Evolutionary conservation across 2,329 filamentous ascomycete species (phyloP), one percentile per base, ranked within the genome.

Genomic region (Didymellaceae sp.): DNA sequence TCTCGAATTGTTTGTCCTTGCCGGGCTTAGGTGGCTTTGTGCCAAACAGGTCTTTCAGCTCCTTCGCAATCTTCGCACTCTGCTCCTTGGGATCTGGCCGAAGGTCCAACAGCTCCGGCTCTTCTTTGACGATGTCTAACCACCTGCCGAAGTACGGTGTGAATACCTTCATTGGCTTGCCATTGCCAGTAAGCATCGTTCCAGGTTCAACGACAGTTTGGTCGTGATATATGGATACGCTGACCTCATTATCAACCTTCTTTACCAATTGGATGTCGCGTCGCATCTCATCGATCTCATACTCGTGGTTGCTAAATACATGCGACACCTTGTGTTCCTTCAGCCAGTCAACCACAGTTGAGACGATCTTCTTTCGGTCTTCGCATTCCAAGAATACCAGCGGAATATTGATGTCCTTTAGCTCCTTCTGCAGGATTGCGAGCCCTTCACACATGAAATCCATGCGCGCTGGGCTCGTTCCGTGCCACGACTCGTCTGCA

Each of bases 111-210:
- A 80, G 67, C 24, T 67, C 63, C 0, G 77, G 75, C 25, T 78
- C 64, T 1, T 67, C 54, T 45, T 76, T 77, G 22, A 79, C 65
- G 17, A 75, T 68, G 5, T 61, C 64, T 1, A 81, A 68, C 79
- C 79, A 82, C 0, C 67, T 64, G 43, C 72, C 74, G 54, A 80
- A 77, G 50, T 80, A 82, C 0, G 78, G 79, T 0, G 77, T 79
- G 64, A 81, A 82, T 9, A 81, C 77, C 48, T 81, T 80, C 69
- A 77, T 77, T 0, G 79, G 78, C 24, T 72, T 77, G 4, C 77
- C 78, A 9, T 39, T 63, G 1, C 74, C 71, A 1, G 74, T 78
- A 1, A 58, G 60, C 55, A 82, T 66, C 1, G 68, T 71, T 4
- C 76, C 77, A 1, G 79, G 79, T 42, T 77, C 74, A 6, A 80